A percentile compares a stretch with the other conserved stretches of the same genome.
Conservation (phyloP, 495 filamentous ascomycete species). For the Neurospora pannonica region DNA sequence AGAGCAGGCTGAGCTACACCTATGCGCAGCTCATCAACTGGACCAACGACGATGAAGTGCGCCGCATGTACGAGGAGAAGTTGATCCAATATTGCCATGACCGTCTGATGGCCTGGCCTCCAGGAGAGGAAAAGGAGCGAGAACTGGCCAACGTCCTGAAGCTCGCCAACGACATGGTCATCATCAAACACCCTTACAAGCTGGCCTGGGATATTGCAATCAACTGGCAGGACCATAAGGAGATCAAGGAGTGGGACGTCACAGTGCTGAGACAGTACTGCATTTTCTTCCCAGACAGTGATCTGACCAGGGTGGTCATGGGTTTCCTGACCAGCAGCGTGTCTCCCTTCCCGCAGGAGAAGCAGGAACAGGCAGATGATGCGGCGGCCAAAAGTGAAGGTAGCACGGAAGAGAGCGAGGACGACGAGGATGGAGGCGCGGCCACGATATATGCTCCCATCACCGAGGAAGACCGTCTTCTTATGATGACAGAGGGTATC, state of each 20-base stretch:
- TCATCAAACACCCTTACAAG: constrained; percentile 85
- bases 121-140: constrained; percentile 48
- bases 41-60: constrained; percentile 74
- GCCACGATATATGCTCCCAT: constrained; percentile 41
- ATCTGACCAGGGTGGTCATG: constrained; percentile 68
- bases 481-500: constrained; percentile 79
- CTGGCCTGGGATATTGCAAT: constrained; percentile 84
- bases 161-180: constrained; percentile 81
- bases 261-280: constrained; percentile 69
- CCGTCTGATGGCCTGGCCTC: constrained; percentile 54
- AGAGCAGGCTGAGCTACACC: constrained; percentile 60
- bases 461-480: constrained; percentile 60
- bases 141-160: constrained; percentile 64
- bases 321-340: constrained; percentile 75
- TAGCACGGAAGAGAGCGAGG: constrained; percentile 28
- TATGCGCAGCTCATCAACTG: constrained; percentile 83
- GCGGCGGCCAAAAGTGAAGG: background rate
- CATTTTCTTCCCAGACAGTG: constrained; percentile 72
- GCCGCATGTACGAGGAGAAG: constrained; percentile 83
- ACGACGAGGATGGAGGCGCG: constrained; percentile 42
- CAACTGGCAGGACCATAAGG: constrained; percentile 77
- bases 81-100: constrained; percentile 75
- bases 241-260: constrained; percentile 61
- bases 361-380: constrained; percentile 14
- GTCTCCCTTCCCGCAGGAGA: constrained; percentile 62